A percentile compares a stretch with the other conserved stretches of the same genome.
Conservation (phyloP, 345 rosid species). For the Carallia pectinifolia region DNA sequence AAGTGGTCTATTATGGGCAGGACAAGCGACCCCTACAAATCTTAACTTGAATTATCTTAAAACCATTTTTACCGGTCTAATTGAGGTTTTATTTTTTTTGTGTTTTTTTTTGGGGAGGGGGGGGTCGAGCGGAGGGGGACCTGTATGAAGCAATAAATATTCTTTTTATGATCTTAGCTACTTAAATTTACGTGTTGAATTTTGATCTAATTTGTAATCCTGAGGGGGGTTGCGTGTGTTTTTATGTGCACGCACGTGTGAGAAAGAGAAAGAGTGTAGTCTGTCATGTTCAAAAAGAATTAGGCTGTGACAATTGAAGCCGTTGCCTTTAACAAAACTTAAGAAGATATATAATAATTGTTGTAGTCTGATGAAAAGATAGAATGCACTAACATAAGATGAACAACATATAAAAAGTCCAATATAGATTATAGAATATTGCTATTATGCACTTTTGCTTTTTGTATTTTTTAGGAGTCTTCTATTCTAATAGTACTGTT, state of each 20-base stretch:
- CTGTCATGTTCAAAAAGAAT: conserved; percentile 3
- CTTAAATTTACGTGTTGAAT: background rate
- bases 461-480: too few relatives aligned
- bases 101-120: too few relatives aligned
- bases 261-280: too few relatives aligned
- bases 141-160: background rate
- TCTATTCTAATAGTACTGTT: background rate
- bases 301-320: conserved; percentile 15
- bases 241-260: too few relatives aligned
- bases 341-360: background rate
- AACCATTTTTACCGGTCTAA: conserved; percentile 2
- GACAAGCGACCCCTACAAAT: conserved; percentile 2
- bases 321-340: background rate
- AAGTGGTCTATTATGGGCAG: conserved; percentile 21
- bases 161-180: conserved; percentile 4
- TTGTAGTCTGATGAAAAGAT: conserved; percentile 8
- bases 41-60: conserved; percentile 10
- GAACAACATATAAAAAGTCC: background rate
- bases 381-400: background rate
- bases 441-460: background rate
- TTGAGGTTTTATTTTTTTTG: too few relatives aligned
- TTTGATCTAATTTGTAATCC: too few relatives aligned
- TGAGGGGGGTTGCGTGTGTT: too few relatives aligned
- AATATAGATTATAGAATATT: background rate
- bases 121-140: too few relatives aligned